Percentiles rank a stretch among this genome's conserved stretches.
These are phyloP conservation scores for Starmerella etchellsii DNA, from an alignment of 805 yeast species.

Conservation along the genomic window DNA sequence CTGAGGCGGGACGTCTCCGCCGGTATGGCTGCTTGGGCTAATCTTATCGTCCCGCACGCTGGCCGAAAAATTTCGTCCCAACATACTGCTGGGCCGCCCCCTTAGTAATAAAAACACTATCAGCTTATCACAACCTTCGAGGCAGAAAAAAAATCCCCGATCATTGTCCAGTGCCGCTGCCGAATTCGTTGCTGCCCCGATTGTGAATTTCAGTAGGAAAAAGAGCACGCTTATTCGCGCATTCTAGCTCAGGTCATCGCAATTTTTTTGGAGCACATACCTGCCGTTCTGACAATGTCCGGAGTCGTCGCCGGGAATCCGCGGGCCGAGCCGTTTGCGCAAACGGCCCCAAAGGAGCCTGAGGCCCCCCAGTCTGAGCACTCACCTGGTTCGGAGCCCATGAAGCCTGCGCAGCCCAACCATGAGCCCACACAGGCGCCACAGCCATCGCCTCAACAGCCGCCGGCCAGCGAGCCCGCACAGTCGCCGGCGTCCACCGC, in stretches of 20 bases:
- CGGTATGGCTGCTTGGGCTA: no score
- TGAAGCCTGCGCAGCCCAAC: background rate
- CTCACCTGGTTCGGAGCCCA: no score
- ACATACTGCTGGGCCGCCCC: background rate
- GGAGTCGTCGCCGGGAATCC: background rate
- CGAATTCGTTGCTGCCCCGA: no score
- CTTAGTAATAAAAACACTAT: conserved; percentile 3
- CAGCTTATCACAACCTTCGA: conserved; percentile 7
- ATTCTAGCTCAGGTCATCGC: no score
- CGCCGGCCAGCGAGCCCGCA: background rate
- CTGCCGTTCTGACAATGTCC: no score
- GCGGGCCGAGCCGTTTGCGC: background rate
- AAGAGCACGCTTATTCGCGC: no score
- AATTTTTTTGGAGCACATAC: no score
- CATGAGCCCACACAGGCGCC: background rate
- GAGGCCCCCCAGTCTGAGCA: background rate
- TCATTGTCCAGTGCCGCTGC: no score
- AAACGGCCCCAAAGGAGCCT: background rate
- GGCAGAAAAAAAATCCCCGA: background rate
- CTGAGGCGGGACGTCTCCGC: no score
- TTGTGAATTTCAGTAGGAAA: no score
- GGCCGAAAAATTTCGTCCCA: background rate
- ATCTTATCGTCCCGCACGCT: no score
- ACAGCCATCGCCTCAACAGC: background rate
- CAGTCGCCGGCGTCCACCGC: background rate